Conservation (phyloP, 75 land plant species). For the Pinus tabuliformis region DNA sequence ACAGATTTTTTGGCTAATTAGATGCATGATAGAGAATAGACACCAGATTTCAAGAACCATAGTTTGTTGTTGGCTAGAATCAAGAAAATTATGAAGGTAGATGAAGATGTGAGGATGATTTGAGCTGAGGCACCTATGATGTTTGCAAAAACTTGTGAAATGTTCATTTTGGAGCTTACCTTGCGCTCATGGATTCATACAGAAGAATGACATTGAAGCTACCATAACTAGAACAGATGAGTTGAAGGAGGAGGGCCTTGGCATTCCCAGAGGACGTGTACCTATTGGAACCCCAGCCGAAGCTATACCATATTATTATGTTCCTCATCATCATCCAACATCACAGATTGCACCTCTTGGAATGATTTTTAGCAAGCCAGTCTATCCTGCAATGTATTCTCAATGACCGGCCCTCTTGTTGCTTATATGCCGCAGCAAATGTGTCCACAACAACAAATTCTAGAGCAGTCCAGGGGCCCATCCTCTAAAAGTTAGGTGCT, state of each 20-base stretch:
- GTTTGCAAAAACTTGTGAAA: slow-evolving; percentile 83
- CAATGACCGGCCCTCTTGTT: slow-evolving; percentile 39
- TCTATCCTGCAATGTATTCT: slow-evolving; percentile 34
- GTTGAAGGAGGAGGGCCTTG: slow-evolving; percentile 62
- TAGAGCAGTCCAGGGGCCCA: slow-evolving; percentile 8
- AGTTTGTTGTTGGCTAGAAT: slow-evolving; percentile 75
- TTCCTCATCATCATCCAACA: slow-evolving; percentile 19
- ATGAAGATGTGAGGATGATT: slow-evolving; percentile 82
- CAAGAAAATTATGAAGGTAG: slow-evolving; percentile 87
- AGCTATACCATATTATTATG: slow-evolving; percentile 62
- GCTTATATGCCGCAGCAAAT: slow-evolving; percentile 46
- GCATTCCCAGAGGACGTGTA: slow-evolving; percentile 38
- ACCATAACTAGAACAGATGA: slow-evolving; percentile 81
- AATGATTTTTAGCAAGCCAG: slow-evolving; percentile 46
- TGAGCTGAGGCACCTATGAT: slow-evolving; percentile 83
- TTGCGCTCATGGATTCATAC: slow-evolving; percentile 83
- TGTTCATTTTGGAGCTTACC: slow-evolving; percentile 74
- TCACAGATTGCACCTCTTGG: slow-evolving; percentile 30
- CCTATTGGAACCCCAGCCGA: slow-evolving; percentile 61
- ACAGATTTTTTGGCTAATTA: slow-evolving; percentile 66
- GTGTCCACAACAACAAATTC: slow-evolving; percentile 15
- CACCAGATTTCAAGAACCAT: slow-evolving; percentile 75
- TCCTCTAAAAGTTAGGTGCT: background rate
- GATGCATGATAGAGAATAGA: slow-evolving; percentile 68
- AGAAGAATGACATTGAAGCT: slow-evolving; percentile 87